phyloP scores from a whole-genome alignment of 2,329 filamentous ascomycete species.

The Fusarium caatingaense region DNA sequence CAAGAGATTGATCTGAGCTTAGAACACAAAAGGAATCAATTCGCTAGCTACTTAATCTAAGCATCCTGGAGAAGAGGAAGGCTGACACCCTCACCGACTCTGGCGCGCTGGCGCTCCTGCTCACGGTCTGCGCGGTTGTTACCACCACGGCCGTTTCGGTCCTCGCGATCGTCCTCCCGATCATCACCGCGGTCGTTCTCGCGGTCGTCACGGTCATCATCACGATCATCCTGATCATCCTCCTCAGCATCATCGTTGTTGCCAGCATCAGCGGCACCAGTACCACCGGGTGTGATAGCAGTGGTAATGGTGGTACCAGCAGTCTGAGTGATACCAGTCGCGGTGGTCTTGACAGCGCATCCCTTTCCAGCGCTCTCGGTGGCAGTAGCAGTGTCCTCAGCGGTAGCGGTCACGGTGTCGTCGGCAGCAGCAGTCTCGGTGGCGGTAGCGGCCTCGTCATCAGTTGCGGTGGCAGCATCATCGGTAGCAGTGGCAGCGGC shows the following conservation, averaged over 20 bases:
- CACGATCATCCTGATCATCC: not conserved
- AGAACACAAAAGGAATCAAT: not conserved
- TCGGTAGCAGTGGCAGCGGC: not conserved
- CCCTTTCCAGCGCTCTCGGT: not conserved
- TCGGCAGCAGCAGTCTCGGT: not conserved
- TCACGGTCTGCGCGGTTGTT: not conserved
- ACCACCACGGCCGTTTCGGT: not conserved
- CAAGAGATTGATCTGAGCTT: fast-evolving
- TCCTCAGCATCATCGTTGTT: not conserved
- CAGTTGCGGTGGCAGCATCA: not conserved
- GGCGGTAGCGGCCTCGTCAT: not conserved
- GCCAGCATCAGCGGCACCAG: not conserved
- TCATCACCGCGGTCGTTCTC: not conserved
- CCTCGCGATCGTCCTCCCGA: not conserved
- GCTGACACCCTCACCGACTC: not conserved
- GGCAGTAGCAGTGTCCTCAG: not conserved
- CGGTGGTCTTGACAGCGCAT: not conserved
- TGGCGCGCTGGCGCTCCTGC: not conserved
- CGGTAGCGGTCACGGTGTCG: not conserved
- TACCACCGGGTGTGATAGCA: not conserved
- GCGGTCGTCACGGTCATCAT: not conserved
- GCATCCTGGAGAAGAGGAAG: not conserved
- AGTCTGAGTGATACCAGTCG: not conserved
- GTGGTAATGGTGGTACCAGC: not conserved
- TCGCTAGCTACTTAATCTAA: not conserved